Conservation (phyloP, 495 filamentous ascomycete genomes). For the Elasticomyces elasticus region DNA sequence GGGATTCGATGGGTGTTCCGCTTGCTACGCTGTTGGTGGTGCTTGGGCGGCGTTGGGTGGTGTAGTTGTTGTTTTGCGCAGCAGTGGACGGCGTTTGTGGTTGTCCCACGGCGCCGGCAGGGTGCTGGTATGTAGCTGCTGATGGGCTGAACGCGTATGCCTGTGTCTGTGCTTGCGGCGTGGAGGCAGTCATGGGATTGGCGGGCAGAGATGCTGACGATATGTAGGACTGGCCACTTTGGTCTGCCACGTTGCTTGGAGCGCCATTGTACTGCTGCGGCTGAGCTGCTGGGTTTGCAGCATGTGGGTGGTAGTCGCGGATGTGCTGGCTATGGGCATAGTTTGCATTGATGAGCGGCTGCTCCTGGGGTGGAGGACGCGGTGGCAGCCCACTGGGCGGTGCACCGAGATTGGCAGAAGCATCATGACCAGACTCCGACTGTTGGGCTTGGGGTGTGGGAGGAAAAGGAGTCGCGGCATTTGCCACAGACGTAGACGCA, state of each 20-base stretch:
- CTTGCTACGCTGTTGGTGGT: background rate
- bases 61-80: constrained; percentile 1
- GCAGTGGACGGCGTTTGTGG: background rate
- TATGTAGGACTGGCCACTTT: constrained; percentile 7
- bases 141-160: background rate
- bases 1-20: constrained; percentile 14
- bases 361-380: constrained; percentile 44
- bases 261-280: constrained; percentile 26
- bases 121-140: constrained; percentile 3
- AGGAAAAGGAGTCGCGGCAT: constrained; percentile 9
- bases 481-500: constrained; percentile 9
- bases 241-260: constrained; percentile 36
- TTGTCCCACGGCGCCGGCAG: background rate
- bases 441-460: constrained; percentile 15
- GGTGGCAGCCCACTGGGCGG: constrained; percentile 44
- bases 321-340: constrained; percentile 48
- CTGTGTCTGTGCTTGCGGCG: background rate
- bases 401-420: constrained; percentile 25
- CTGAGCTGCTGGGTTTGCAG: constrained; percentile 43
- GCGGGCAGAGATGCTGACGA: constrained; percentile 10
- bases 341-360: constrained; percentile 48
- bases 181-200: background rate
- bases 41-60: constrained; percentile 16
- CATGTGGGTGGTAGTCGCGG: constrained; percentile 47
- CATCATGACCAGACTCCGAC: constrained; percentile 16